These are phyloP conservation scores for Lactifluus rugatus DNA, from an alignment of 768 basidiomycete species.

Conservation along the genomic window DNA sequence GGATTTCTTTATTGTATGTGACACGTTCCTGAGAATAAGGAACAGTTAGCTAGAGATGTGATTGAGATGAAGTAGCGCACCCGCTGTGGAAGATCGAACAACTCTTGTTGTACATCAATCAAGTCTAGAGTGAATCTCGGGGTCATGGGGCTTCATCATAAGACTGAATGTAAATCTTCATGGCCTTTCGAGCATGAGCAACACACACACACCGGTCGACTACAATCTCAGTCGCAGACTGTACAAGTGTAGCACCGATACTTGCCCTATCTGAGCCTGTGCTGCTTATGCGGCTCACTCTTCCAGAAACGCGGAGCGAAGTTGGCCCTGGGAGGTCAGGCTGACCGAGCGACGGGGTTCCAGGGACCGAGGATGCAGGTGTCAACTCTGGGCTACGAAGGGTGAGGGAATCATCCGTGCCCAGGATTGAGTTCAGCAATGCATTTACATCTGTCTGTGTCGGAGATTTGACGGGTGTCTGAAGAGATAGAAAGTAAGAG, in stretches of 20 bases:
- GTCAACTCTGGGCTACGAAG: slow-evolving; percentile 58
- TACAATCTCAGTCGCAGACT: slow-evolving; percentile 51
- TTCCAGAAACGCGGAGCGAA: slow-evolving; percentile 41
- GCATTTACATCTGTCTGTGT: slow-evolving; percentile 58
- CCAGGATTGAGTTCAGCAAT: slow-evolving; percentile 51
- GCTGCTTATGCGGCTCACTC: slow-evolving; percentile 65
- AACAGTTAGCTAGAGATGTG: neutral
- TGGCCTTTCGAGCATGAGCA: slow-evolving; percentile 18
- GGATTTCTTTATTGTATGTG: slow-evolving; percentile 77
- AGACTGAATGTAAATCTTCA: neutral
- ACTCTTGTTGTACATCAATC: slow-evolving; percentile 82
- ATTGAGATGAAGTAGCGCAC: slow-evolving; percentile 30
- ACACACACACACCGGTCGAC: slow-evolving; percentile 48
- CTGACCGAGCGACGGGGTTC: slow-evolving; percentile 48
- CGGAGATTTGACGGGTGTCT: slow-evolving; percentile 23
- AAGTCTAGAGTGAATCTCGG: slow-evolving; percentile 64
- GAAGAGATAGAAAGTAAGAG: neutral
- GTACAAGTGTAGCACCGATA: slow-evolving; percentile 37
- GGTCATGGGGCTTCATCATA: slow-evolving; percentile 42
- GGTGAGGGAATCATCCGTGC: slow-evolving; percentile 33
- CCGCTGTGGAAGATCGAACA: slow-evolving; percentile 84
- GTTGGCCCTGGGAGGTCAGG: slow-evolving; percentile 30
- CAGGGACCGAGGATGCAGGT: slow-evolving; percentile 61
- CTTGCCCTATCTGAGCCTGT: slow-evolving; percentile 40
- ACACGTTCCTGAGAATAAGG: slow-evolving; percentile 50